Percentiles rank a stretch among this genome's conserved stretches.
phyloP scores from a whole-genome alignment of 2,329 filamentous ascomycete species.

The Dryadomyces sulphureus region DNA sequence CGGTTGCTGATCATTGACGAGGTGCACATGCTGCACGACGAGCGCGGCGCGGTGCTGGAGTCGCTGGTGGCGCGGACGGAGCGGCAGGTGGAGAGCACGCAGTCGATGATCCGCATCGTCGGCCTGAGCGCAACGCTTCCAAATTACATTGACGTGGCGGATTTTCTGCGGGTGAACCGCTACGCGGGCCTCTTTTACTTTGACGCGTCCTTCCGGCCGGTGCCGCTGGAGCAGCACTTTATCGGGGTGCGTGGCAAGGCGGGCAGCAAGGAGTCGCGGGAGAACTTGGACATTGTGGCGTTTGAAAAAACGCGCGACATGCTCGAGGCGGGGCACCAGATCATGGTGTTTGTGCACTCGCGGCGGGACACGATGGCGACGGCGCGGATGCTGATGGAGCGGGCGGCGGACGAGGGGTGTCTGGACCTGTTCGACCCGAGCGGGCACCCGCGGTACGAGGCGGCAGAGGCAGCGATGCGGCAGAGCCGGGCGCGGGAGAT shows the following conservation, averaged over 20 bases:
- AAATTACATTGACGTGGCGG: slow-evolving; percentile 92
- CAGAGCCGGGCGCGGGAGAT: slow-evolving; percentile 74
- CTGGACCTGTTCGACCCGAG: slow-evolving; percentile 72
- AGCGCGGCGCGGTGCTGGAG: slow-evolving; percentile 88
- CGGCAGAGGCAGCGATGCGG: slow-evolving; percentile 72
- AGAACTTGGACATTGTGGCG: slow-evolving; percentile 74
- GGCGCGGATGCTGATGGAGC: slow-evolving; percentile 71
- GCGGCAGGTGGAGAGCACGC: slow-evolving; percentile 92
- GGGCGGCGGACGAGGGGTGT: slow-evolving; percentile 68
- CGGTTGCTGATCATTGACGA: slow-evolving; percentile 94
- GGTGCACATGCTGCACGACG: slow-evolving; percentile 98
- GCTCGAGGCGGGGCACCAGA: slow-evolving; percentile 80
- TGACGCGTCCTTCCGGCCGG: slow-evolving; percentile 86
- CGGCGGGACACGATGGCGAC: slow-evolving; percentile 86
- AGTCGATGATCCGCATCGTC: slow-evolving; percentile 90
- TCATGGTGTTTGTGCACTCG: slow-evolving; percentile 99
- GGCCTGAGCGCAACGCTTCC: slow-evolving; percentile 90
- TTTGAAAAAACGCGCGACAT: slow-evolving; percentile 95
- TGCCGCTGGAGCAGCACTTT: slow-evolving; percentile 94
- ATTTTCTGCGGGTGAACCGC: slow-evolving; percentile 92
- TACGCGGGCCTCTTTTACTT: slow-evolving; percentile 93
- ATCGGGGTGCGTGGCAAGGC: slow-evolving; percentile 89
- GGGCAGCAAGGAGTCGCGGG: slow-evolving; percentile 63
- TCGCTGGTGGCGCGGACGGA: slow-evolving; percentile 91
- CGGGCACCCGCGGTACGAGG: slow-evolving; percentile 63